phyloP scores from a whole-genome alignment of 495 filamentous ascomycete genomes.

The Acidiella bohemica region DNA sequence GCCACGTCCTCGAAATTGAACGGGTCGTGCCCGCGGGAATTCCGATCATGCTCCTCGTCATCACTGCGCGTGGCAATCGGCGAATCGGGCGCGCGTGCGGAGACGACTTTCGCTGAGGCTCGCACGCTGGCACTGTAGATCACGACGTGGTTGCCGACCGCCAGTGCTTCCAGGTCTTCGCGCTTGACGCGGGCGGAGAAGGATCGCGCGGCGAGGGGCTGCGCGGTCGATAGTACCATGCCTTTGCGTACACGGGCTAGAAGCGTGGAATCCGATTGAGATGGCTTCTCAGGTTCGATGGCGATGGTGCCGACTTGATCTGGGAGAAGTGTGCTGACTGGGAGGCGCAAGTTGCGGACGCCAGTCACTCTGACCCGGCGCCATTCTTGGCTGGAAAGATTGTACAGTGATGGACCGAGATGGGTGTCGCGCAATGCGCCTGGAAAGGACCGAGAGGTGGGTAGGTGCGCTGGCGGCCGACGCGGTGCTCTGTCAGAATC shows the following conservation, averaged over 20 bases:
- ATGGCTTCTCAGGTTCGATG: conserved; percentile 42
- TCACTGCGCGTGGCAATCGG: conserved; percentile 28
- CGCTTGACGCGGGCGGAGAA: conserved; percentile 34
- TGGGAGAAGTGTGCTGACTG: conserved; percentile 57
- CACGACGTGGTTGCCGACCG: conserved; percentile 52
- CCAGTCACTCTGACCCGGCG: conserved; percentile 65
- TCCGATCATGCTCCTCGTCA: background rate
- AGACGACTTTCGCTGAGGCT: conserved; percentile 55
- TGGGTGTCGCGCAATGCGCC: conserved; percentile 27
- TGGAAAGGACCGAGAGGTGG: conserved; percentile 28
- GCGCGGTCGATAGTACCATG: conserved; percentile 56
- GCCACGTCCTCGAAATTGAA: conserved; percentile 49
- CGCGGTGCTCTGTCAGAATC: conserved; percentile 17
- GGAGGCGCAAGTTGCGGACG: conserved; percentile 74
- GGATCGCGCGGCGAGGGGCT: conserved; percentile 41
- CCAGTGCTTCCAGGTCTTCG: conserved; percentile 23
- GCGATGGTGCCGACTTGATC: conserved; percentile 90
- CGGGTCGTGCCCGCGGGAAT: conserved; percentile 32
- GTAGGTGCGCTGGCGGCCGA: conserved; percentile 7
- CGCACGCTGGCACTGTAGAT: conserved; percentile 81
- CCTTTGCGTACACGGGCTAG: conserved; percentile 58
- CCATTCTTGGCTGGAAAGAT: conserved; percentile 47
- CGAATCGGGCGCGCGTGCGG: conserved; percentile 23
- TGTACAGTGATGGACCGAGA: conserved; percentile 18
- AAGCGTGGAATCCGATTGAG: conserved; percentile 19